Evolutionary conservation across 2,329 filamentous ascomycete species (phyloP), one percentile per base, ranked within the genome.

Genomic region (Aspergillus sp.): DNA sequence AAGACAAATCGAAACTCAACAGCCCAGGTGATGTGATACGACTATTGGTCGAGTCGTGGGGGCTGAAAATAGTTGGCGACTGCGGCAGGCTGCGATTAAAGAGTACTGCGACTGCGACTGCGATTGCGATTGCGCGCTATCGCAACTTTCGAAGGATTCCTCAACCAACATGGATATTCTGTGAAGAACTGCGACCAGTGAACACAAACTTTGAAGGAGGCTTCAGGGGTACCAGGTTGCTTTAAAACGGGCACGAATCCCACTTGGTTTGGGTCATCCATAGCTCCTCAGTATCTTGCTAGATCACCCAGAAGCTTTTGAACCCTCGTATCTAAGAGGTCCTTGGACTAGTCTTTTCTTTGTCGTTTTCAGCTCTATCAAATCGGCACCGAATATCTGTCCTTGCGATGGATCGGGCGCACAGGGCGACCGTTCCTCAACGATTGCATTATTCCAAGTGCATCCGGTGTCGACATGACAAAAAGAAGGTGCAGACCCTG

Each of bases 381-480:
- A 23, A 48, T 48, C 46, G 9, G 9, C 46, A 48, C 25, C 25
- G 6, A 28, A 28, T 7, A 4, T 28, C 25, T 48, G 23, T 23
- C 46, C 46, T 15, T 28, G 23, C 4, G 19, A 48, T 48, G 46
- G 46, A 48, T 28, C 46, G 46, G 22, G 46, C 4, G 19, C 46
- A 48, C 46, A 15, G 46, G 22, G 23, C 22, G 46, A 28, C 46
- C 19, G 23, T 48, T 25, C 6, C 46, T 11, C 46, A 23, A 48
- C 46, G 22, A 48, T 48, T 48, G 46, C 19, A 48, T 48, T 48
- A 48, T 48, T 48, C 46, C 46, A 48, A 48, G 46, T 48, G 46
- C 46, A 23, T 25, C 46, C 19, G 23, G 46, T 48, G 46, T 48
- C 46, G 46, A 25, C 46, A 48, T 48, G 46, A 48, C 46, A 48